Evolutionary conservation across 257 asterid species (phyloP), one percentile per base, ranked within the genome.

Genomic region (Eustoma russellianum): DNA sequence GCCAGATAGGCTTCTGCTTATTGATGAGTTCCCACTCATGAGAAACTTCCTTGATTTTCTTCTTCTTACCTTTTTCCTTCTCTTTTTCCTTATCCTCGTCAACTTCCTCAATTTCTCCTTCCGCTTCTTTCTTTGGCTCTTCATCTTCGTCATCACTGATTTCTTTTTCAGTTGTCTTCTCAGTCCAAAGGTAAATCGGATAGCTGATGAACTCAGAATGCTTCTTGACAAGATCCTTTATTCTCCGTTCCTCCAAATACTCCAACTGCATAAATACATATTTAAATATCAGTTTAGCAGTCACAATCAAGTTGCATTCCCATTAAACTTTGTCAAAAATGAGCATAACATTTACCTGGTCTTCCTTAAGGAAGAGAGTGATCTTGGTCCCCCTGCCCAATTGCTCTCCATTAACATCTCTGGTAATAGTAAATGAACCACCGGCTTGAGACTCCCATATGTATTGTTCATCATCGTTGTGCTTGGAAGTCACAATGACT

Each of bases 321-420:
- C 30, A 24, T 24, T 24, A 4, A 24, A 24, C 3, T 0, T 24
- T 24, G 30, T 4, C 30, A 24, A 24, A 24, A 2, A 24, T 2
- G 30, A 24, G 2, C 1, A 24, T 4, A 24, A 24, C 10, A 52
- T 30, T 13, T 68, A 76, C 79, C 83, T 77, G 83, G 50, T 77
- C 83, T 5, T 77, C 83, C 57, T 77, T 69, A 5, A 77, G 66
- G 66, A 66, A 72, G 50, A 77, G 79, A 17, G 83, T 77, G 38
- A 77, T 73, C 68, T 77, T 73, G 33, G 83, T 77, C 53, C 83
- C 83, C 48, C 83, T 45, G 33, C 83, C 83, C 17, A 77, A 72
- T 7, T 59, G 74, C 61, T 77, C 83, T 13, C 79, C 77, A 24
- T 57, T 16, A 1, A 56, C 69, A 55, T 76, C 82, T 62, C 71